Conservation (phyloP, 1,284 basidiomycete species). For the Entoloma clypeatum region DNA sequence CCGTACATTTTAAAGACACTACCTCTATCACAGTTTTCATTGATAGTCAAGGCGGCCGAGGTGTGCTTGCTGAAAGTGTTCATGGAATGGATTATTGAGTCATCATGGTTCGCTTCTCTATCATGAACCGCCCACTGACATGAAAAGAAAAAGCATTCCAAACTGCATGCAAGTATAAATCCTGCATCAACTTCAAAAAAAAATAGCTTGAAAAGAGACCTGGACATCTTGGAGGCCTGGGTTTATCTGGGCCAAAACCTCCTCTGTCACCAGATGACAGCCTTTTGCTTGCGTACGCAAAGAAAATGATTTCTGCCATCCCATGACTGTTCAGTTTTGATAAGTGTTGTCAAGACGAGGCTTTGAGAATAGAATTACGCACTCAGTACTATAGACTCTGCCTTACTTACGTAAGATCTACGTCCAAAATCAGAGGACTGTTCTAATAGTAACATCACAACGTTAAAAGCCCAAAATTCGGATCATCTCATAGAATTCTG, state of each 20-base stretch:
- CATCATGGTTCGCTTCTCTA: too few species aligned
- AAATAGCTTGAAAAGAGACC: constrained; percentile 31
- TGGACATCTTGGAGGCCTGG: constrained; percentile 71
- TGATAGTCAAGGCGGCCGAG: constrained; percentile 83
- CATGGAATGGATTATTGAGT: constrained; percentile 1
- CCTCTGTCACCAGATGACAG: constrained; percentile 85
- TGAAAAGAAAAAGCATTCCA: constrained; percentile 74
- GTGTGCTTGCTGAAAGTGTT: constrained; percentile 72
- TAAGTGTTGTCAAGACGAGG: constrained; percentile 2
- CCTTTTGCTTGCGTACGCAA: constrained; percentile 59
- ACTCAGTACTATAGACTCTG: too few species aligned
- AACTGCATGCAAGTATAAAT: constrained; percentile 36
- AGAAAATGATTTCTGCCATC: constrained; percentile 88
- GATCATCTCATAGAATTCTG: too few species aligned
- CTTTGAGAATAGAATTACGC: too few species aligned
- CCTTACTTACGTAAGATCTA: too few species aligned
- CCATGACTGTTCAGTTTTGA: constrained; percentile 62
- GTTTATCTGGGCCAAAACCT: constrained; percentile 68
- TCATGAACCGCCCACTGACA: constrained; percentile 53
- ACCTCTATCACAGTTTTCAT: constrained; percentile 83
- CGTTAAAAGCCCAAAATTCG: too few species aligned
- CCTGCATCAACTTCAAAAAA: not conserved
- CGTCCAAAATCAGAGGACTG: too few species aligned
- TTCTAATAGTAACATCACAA: too few species aligned
- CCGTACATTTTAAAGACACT: not conserved